These are phyloP conservation scores for Pelargonium fulgidum DNA, from an alignment of 441 rosid species.

Conservation along the genomic window DNA sequence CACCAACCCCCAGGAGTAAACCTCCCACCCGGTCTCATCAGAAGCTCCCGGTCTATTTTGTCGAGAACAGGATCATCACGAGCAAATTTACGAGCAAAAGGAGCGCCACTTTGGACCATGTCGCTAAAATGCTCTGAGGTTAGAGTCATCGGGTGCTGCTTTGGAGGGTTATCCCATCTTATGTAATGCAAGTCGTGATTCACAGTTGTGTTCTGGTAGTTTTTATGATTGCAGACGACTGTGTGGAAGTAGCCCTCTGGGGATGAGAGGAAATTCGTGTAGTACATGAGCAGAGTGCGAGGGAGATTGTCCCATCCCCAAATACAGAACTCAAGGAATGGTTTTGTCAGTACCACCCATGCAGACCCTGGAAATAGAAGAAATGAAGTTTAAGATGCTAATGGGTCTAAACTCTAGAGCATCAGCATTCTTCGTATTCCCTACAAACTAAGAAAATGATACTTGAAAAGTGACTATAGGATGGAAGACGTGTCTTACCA, in stretches of 20 bases:
- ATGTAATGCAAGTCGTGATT: slow-evolving; percentile 84
- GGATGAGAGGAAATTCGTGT: slow-evolving; percentile 76
- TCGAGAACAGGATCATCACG: slow-evolving; percentile 66
- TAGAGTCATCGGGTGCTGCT: slow-evolving; percentile 71
- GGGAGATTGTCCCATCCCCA: slow-evolving; percentile 67
- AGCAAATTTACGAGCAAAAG: slow-evolving; percentile 78
- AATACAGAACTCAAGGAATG: slow-evolving; percentile 52
- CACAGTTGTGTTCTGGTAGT: slow-evolving; percentile 49
- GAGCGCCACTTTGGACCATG: slow-evolving; percentile 73
- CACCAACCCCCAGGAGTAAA: slow-evolving; percentile 90
- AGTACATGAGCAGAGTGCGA: slow-evolving; percentile 73
- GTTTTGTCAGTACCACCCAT: slow-evolving; percentile 60
- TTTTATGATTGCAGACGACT: slow-evolving; percentile 60
- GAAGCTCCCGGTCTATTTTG: slow-evolving; percentile 75
- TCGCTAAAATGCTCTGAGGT: slow-evolving; percentile 36
- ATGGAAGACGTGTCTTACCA: slow-evolving; percentile 37
- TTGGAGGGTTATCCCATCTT: slow-evolving; percentile 92
- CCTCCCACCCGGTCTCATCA: slow-evolving; percentile 51
- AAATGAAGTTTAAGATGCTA: not conserved
- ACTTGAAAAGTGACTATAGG: not conserved
- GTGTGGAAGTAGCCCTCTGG: slow-evolving; percentile 97
- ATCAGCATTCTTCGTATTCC: no score
- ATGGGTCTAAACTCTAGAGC: no score
- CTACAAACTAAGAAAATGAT: no score
- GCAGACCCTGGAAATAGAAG: slow-evolving; percentile 60